Percentiles rank a stretch among this genome's conserved stretches.
phyloP scores from a whole-genome alignment of 257 asterid species.

The Solanum rostratum region DNA sequence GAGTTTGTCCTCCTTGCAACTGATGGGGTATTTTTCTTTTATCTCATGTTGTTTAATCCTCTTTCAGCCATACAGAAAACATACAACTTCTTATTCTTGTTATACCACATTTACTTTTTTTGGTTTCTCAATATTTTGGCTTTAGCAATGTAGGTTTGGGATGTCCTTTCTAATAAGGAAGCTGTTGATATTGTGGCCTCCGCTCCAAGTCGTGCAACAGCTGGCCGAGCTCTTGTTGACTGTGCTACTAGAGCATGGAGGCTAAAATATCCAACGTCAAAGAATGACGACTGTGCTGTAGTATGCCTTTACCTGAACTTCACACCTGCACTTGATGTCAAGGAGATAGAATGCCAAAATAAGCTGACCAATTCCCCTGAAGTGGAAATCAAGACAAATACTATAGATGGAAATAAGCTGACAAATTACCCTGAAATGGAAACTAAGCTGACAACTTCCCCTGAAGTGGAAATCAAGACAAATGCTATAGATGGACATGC shows the following conservation, averaged over 20 bases:
- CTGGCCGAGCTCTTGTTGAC: constrained; percentile 88
- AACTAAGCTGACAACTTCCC: constrained; percentile 3
- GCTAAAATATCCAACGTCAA: constrained; percentile 94
- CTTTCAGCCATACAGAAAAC: background rate
- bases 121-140: background rate
- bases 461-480: constrained; percentile 20
- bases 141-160: constrained; percentile 66
- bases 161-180: constrained; percentile 92
- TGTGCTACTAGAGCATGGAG: constrained; percentile 97
- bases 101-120: background rate
- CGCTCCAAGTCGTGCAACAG: constrained; percentile 75
- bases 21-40: constrained; percentile 70
- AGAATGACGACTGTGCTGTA: constrained; percentile 91
- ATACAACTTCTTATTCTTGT: background rate
- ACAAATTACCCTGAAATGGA: constrained; percentile 16
- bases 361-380: constrained; percentile 8
- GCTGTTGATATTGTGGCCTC: constrained; percentile 87
- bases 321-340: background rate
- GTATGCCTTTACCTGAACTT: constrained; percentile 68
- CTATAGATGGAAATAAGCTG: background rate
- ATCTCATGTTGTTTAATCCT: background rate
- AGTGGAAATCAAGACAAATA: constrained; percentile 14
- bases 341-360: constrained; percentile 9
- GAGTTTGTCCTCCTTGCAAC: constrained; percentile 87
- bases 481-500: background rate